A percentile compares a stretch with the other conserved stretches of the same genome.
Conservation (phyloP, 768 basidiomycete species). For the Boletus fagicola region DNA sequence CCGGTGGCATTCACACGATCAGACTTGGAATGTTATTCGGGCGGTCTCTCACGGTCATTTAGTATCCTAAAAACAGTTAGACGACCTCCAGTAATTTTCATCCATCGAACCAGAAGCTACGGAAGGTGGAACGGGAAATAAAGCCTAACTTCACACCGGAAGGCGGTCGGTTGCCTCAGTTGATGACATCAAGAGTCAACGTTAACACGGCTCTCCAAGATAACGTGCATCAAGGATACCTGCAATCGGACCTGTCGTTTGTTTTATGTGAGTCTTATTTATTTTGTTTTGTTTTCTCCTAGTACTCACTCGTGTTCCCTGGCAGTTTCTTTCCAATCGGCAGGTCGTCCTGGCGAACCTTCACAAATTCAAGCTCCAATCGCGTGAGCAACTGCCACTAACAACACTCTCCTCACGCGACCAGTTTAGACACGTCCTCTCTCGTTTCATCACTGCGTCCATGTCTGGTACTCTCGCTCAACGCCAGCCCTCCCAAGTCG, state of each 20-base stretch:
- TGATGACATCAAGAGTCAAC: too few species aligned
- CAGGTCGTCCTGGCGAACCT: conserved; percentile 34
- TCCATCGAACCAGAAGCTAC: background rate
- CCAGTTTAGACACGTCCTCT: conserved; percentile 57
- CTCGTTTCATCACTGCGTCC: conserved; percentile 49
- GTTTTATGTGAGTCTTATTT: conserved; percentile 14
- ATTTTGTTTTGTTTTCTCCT: background rate
- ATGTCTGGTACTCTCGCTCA: conserved; percentile 38
- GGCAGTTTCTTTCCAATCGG: conserved; percentile 23
- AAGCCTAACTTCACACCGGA: background rate
- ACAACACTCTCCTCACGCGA: conserved; percentile 50
- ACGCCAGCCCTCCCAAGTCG: conserved; percentile 28
- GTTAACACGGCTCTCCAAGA: conserved; percentile 11
- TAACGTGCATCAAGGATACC: conserved; percentile 17
- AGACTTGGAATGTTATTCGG: background rate
- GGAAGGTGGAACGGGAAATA: background rate
- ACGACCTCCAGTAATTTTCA: background rate
- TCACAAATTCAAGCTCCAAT: conserved; percentile 23
- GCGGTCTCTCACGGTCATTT: background rate
- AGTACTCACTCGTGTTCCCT: background rate
- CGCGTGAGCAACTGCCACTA: conserved; percentile 36
- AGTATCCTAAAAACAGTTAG: background rate
- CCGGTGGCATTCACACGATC: background rate
- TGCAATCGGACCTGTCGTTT: conserved; percentile 27
- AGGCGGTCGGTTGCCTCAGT: background rate